Base-by-base conservation (phyloP, 1,284 basidiomycete species). In the Ceraceosorus bombacis region DNA sequence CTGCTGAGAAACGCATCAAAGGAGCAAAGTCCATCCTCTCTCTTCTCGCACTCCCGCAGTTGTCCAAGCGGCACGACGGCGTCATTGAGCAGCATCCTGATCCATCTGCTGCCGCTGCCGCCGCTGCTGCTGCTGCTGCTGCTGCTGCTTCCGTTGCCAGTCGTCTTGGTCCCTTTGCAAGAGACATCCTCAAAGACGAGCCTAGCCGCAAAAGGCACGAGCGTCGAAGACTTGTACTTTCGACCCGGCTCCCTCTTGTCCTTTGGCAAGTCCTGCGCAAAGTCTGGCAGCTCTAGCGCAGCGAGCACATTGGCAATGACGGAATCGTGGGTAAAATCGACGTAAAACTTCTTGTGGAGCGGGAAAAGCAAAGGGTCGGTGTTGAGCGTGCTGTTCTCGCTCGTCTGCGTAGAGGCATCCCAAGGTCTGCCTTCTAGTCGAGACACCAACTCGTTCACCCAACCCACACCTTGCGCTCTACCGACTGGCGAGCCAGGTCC, bases 401-500 rank as follows among this genome's bases (percentile, higher is more conserved):
- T 66, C 49, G 75, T 75, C 55, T 72, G 55, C 5, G 2, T 46
- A 37, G 0, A 51, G 13, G 41, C 39, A 13, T 61, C 57, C 59
- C 59, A 60, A 17, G 13, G 15, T 5, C 39, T 58, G 7, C 54
- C 54, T 17, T 43, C 43, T 48, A 77, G 54, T 1, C 75, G 66
- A 13, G 70, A 58, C 12, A 75, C 52, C 15, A 77, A 55, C 66
- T 80, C 79, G 54, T 78, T 72, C 3, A 93, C 77, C 77, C 87
- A 95, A 36, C 90, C 92, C 41, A 89, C 82, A 40, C 92, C 92
- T 72, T 88, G 87, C 3, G 86, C 86, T 3, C 85, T 84, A 1
- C 84, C 84, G 6, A 90, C 82, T 0, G 89, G 88, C 0, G 86
- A 87, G 5, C 89, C 89, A 69, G 87, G 87, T 0, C 86, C 88